Base-by-base conservation (phyloP, 108 stramenopile species). In the Conticribra guillardii region DNA sequence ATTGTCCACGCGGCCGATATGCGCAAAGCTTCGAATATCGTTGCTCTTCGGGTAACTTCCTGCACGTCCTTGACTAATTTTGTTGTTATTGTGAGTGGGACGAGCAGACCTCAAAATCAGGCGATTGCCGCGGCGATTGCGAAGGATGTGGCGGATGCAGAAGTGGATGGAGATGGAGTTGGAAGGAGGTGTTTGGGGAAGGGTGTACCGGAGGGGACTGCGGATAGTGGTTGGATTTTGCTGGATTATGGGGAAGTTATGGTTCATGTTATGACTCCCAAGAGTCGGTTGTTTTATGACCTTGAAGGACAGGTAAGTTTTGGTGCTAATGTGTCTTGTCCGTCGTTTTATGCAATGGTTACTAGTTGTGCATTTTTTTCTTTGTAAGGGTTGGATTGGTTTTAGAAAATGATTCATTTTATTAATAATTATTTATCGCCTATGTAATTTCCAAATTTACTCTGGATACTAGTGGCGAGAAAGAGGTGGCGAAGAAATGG, bases 241-340 rank as follows among this genome's bases (percentile, higher is more conserved):
- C 62, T 97, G 64, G 97, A 97, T 79, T 97, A 89, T 64, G 96
- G 95, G 0, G 84, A 82, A 69, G 87, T 96, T 50, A 92, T 97
- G 82, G 94, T 95, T 5, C 91, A 97, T 67, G 82, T 97, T 17
- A 96, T 96, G 95, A 96, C 95, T 21, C 95, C 94, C 15, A 89
- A 91, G 71, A 87, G 89, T 50, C 64, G 97, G 32, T 47, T 82
- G 30, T 97, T 85, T 82, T 97, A 97, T 82, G 95, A 95, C 74
- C 67, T 97, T 3, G 95, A 97, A 64, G 89, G 90, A 29, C 66
- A 67, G 66, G 66, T 67, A 26, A 67, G 54, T 53, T 11, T 8
- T 44, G 44, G 44, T 5, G 30, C 18, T 28, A 8, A 4, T 60
- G 59, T 31, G 18, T 19, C 4, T 2, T 62, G n/a, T n/a, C n/a